Percentiles rank a stretch among this genome's conserved stretches.
Conservation (phyloP, 768 basidiomycete genomes). For the Trametes meyenii region DNA sequence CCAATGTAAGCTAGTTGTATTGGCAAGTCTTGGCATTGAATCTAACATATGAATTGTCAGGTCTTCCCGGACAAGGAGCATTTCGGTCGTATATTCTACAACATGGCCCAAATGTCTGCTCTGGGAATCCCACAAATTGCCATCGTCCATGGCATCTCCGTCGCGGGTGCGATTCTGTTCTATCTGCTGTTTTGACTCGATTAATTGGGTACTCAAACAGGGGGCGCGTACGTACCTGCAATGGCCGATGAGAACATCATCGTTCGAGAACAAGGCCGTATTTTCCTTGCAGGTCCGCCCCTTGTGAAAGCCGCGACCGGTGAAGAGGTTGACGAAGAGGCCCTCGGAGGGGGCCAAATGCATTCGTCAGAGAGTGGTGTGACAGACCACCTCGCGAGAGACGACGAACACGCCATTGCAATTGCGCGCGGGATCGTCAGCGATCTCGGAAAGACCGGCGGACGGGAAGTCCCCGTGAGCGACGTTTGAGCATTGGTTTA, state of each 20-base stretch:
- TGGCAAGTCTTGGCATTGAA: background rate
- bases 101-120: conserved; percentile 97
- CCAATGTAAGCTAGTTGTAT: conserved; percentile 52
- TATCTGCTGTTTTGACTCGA: conserved; percentile 6
- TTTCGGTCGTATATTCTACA: conserved; percentile 96
- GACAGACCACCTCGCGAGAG: conserved; percentile 82
- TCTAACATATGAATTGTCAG: no score
- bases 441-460: conserved; percentile 72
- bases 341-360: conserved; percentile 88
- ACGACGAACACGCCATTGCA: conserved; percentile 83
- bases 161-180: conserved; percentile 58
- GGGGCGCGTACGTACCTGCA: conserved; percentile 92
- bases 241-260: conserved; percentile 97
- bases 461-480: conserved; percentile 52
- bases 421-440: conserved; percentile 77
- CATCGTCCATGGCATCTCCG: conserved; percentile 92
- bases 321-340: conserved; percentile 91
- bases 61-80: conserved; percentile 95
- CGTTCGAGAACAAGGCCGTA: conserved; percentile 87
- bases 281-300: conserved; percentile 94
- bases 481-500: background rate
- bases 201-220: conserved; percentile 37
- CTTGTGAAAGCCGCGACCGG: conserved; percentile 95
- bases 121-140: conserved; percentile 90
- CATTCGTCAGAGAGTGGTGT: conserved; percentile 91